A percentile compares a stretch with the other conserved stretches of the same genome.
Evolutionary conservation across 805 yeast genomes (phyloP).

Genomic region (Wickerhamomyces ciferrii): DNA sequence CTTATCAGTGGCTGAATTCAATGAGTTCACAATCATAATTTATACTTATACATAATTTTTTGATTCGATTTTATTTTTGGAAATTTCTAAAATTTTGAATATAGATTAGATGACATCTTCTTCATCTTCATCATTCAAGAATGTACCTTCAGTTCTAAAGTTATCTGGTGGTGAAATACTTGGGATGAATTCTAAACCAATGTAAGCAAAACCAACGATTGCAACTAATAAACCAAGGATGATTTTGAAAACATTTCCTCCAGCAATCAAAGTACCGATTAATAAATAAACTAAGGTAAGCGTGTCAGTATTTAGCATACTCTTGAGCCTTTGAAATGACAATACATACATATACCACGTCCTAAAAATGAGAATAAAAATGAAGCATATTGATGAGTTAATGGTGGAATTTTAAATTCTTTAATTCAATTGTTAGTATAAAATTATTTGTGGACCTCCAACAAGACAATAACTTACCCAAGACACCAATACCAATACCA

Average conservation of each 20-base stretch:
- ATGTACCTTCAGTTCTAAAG: constrained; percentile 56
- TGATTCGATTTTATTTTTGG: neutral
- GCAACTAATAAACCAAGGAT: constrained; percentile 56
- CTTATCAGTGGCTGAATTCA: too few species aligned
- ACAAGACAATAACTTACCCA: constrained; percentile 31
- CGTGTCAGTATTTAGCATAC: neutral
- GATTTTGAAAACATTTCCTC: constrained; percentile 49
- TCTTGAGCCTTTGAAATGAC: neutral
- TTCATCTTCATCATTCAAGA: constrained; percentile 28
- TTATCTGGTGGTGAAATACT: constrained; percentile 76
- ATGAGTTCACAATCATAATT: too few species aligned
- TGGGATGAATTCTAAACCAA: constrained; percentile 65
- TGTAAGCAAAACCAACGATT: constrained; percentile 53
- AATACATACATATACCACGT: constrained; percentile 55
- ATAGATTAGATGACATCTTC: constrained; percentile 24
- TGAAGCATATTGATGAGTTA: constrained; percentile 58
- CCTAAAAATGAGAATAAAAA: constrained; percentile 65
- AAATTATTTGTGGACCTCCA: neutral
- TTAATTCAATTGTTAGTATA: constrained; percentile 3
- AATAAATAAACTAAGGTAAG: constrained; percentile 38
- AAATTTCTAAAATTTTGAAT: neutral
- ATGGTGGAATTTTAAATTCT: constrained; percentile 43
- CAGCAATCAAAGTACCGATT: constrained; percentile 42
- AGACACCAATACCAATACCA: constrained; percentile 47
- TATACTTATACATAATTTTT: too few species aligned